Evolutionary conservation across 805 yeast genomes (phyloP), one percentile per base, ranked within the genome.

Genomic region (Pichia phayaonensis): DNA sequence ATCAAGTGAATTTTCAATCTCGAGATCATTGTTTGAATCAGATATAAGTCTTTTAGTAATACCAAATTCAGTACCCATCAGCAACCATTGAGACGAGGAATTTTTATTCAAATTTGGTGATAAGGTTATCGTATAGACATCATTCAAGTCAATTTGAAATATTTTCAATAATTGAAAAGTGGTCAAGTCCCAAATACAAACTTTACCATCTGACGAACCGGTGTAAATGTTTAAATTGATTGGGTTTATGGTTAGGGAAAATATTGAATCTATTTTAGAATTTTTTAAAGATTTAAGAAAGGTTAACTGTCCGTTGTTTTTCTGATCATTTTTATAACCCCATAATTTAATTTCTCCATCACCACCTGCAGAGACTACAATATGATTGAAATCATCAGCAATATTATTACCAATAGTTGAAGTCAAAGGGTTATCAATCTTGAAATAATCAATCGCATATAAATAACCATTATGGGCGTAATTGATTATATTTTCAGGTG

Each of bases 391-490:
- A n/a, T 55, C 57, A 21, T 62, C 65, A 2, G 65, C 57, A 8
- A 58, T 57, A n/a, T 56, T 51, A 38, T 57, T 59, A 20, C 61
- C 63, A 43, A 65, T 31, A 12, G 57, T 51, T 6, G 54, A 53
- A 21, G 46, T 55, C 21, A 50, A 40, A 4, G 59, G 61, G 26
- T 63, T 56, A 11, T 52, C 46, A 42, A 59, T 55, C 11, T 51
- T 52, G 21, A 72, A 54, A 22, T 62, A 56, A 24, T 72, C 70
- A 77, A 87, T 79, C 41, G 90, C 75, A 64, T 90, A 90, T 13
- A 92, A 82, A 58, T 86, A 92, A 16, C 98, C 96, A 61, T 87
- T 81, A 64, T 92, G 99, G 2, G 99, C 97, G 66, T 87, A 92
- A 6, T 81, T 71, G 6, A 86, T 73, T 42, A 81, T 77, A 61